Evolutionary conservation across 129 eudicot genomes (phyloP), one percentile per base, ranked within the genome.

Genomic region (Deinandra increscens): DNA sequence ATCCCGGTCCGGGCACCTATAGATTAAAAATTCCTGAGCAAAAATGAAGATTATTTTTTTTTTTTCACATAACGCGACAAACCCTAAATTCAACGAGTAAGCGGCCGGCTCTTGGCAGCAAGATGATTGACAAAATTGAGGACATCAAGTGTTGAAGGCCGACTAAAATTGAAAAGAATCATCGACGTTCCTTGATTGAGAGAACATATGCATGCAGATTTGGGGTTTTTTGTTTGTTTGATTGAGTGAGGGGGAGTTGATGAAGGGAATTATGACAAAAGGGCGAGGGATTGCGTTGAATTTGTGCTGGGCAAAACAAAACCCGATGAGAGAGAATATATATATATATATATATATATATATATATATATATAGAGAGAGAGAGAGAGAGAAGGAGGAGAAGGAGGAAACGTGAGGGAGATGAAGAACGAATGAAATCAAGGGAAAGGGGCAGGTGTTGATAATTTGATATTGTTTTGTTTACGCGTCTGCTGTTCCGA

Each of bases 181-280:
- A 51, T 54, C 43, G 54, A 74, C 19, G 60, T 23, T 66, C 26
- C 43, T 54, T 66, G 41, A 66, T 66, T 22, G 11, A 33, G 11
- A 1, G 23, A 72, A 20, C 6, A 34, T 43, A 31, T 66, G 67
- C 73, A 66, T 75, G 73, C 39, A 55, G 73, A 66, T 42, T 44
- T 2, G 50, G 7, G 0, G 0, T 4, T 4, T 36, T 5, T 9
- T 3, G 8, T 4, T 44, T 44, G 2, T 36, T 23, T 68, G 19
- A 17, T 68, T 36, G 73, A 50, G 48, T 50, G 34, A 50, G 10
- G 4, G 22, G 4, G 12, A 4, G 34, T 50, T 68, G 23, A 41
- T 13, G 17, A 14, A 46, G n/a, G 20, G 34, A 36, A 38, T n/a
- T n/a, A n/a, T 50, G 44, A 53, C 56, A 53, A 18, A n/a, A 17